Conservation (phyloP, 2,329 filamentous ascomycete species). For the Paraphoma chrysanthemicola region DNA sequence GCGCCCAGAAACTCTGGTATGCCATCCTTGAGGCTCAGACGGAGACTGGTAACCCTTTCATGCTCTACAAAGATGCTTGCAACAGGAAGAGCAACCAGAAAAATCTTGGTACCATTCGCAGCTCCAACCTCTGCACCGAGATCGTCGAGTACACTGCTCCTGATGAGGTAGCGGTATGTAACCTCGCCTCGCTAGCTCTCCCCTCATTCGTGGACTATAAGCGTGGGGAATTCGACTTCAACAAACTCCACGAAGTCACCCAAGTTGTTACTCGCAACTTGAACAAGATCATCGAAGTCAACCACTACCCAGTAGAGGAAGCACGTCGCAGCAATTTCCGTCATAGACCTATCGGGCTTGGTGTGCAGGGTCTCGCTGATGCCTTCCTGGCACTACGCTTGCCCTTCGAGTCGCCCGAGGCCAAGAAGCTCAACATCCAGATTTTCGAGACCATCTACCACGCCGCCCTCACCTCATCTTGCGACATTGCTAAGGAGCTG, state of each 20-base stretch:
- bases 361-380: slow-evolving; percentile 97
- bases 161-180: slow-evolving; percentile 98
- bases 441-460: slow-evolving; percentile 99
- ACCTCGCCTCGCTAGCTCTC: slow-evolving; percentile 91
- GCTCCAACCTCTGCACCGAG: slow-evolving; percentile 98
- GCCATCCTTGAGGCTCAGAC: slow-evolving; percentile 97
- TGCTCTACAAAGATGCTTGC: slow-evolving; percentile 99
- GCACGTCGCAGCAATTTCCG: slow-evolving; percentile 96
- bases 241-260: slow-evolving; percentile 93
- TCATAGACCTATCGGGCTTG: slow-evolving; percentile 92
- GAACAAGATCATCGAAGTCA: slow-evolving; percentile 98
- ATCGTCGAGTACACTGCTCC: slow-evolving; percentile 97
- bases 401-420: slow-evolving; percentile 96
- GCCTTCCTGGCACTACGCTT: slow-evolving; percentile 96
- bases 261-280: slow-evolving; percentile 93
- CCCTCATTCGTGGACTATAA: slow-evolving; percentile 89
- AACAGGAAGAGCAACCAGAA: slow-evolving; percentile 99
- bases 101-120: slow-evolving; percentile 97
- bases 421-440: slow-evolving; percentile 91
- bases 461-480: slow-evolving; percentile 86
- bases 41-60: slow-evolving; percentile 98
- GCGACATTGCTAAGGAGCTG: slow-evolving; percentile 81
- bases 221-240: slow-evolving; percentile 88
- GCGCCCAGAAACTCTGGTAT: slow-evolving; percentile 99
- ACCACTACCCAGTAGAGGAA: slow-evolving; percentile 97